Conservation (phyloP, 345 rosid genomes). For the Eucalyptus polybractea region DNA sequence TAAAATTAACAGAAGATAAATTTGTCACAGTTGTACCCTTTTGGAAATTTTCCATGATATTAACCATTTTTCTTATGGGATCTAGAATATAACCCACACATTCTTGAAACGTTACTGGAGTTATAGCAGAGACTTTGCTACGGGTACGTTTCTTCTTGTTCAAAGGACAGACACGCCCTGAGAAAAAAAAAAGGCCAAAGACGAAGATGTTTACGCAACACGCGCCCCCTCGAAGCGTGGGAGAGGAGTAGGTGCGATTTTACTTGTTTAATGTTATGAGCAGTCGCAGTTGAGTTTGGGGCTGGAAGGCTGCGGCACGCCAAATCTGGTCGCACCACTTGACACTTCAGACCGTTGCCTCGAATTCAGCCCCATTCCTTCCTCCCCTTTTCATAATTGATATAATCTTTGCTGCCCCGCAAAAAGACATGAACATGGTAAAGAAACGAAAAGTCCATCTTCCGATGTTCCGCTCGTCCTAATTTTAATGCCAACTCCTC, state of each 20-base stretch:
- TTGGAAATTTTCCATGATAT: accelerated
- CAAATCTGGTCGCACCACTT: not conserved
- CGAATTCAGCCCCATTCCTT: not conserved
- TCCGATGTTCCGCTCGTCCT: not conserved
- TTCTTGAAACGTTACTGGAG: not conserved
- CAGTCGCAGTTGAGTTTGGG: not conserved
- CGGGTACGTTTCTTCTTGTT: not conserved
- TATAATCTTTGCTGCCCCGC: not conserved
- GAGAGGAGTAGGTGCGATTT: not conserved
- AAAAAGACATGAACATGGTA: not conserved
- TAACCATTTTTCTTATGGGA: not conserved
- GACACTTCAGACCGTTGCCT: not conserved
- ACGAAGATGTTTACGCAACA: not conserved
- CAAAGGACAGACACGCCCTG: not conserved
- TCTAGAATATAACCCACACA: not conserved
- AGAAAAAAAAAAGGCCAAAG: not conserved
- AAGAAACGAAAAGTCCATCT: not conserved
- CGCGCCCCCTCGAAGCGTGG: not conserved
- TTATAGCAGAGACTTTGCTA: accelerated
- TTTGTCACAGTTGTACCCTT: accelerated
- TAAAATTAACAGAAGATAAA: accelerated
- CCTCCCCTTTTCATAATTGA: not conserved
- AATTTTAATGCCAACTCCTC: not conserved
- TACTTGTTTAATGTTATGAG: not conserved
- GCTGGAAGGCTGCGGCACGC: not conserved